Base-by-base conservation (phyloP, 148 eudicot genomes). In the Cornus suecica region DNA sequence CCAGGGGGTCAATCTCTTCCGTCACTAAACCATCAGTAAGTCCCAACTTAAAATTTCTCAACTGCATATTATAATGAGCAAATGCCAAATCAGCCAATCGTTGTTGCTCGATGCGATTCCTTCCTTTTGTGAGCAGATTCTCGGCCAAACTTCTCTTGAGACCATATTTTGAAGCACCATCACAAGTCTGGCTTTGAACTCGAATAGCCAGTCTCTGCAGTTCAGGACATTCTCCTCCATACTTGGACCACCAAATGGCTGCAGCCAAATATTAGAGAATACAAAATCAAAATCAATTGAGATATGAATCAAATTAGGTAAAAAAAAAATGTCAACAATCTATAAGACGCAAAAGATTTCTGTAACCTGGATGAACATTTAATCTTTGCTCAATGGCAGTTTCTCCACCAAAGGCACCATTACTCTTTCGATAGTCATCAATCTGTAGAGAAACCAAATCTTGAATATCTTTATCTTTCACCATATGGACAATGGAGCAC, bases 171-270 rank as follows among this genome's bases (percentile, higher is more conserved):
- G 84, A 83, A 10, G 88, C 92, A 28, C 95, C 95, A 20, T 84
- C 77, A 54, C 97, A 93, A 10, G 86, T 86, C 78, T 86, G 95
- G 68, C 93, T 89, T 29, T 89, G 86, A 34, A 88, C 71, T 77
- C 78, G 79, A 34, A 90, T 30, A 5, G 93, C 91, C 9, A 90
- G 58, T 65, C 76, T 85, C 69, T 90, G 94, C 61, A 92, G 82
- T 41, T 92, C 89, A 5, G 94, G 91, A 79, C 88, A 90, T 58
- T 86, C 74, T 32, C 70, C 77, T 61, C 91, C 94, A 51, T 72
- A 87, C 16, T 62, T 37, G 15, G 80, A 68, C 94, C 94, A 92
- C 92, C 97, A 90, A 30, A 51, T 69, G 14, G 73, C 97, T 92
- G 89, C n/a, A n/a, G n/a, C n/a, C n/a, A n/a, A n/a, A n/a, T n/a